Percentiles rank a stretch among this genome's conserved stretches.
phyloP scores from a whole-genome alignment of 208 protist species.

The Borovskyia barvae region DNA sequence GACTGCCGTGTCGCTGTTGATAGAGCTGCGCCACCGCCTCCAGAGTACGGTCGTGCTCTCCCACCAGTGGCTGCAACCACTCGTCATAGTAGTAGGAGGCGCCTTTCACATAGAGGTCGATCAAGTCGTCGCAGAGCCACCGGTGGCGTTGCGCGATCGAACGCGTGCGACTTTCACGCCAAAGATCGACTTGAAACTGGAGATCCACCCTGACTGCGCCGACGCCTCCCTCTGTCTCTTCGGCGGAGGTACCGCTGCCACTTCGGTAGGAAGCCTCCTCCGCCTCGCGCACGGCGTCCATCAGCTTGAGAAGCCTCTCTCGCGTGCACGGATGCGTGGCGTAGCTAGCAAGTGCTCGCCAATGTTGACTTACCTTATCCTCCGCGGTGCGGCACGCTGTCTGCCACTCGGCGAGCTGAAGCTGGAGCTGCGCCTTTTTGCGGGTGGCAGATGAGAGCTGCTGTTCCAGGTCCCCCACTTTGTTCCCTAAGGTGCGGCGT shows the following conservation, averaged over 20 bases:
- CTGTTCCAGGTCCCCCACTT: conserved; percentile 24
- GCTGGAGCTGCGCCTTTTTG: conserved; percentile 23
- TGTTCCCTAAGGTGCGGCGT: conserved; percentile 27
- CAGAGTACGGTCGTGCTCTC: conserved; percentile 24
- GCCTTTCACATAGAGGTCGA: conserved; percentile 38
- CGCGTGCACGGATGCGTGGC: conserved; percentile 29
- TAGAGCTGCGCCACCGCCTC: conserved; percentile 39
- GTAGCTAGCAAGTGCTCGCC: conserved; percentile 33
- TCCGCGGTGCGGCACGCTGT: conserved; percentile 20
- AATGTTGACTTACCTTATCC: conserved; percentile 27
- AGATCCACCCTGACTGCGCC: conserved; percentile 24
- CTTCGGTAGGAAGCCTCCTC: conserved; percentile 14
- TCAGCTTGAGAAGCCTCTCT: conserved; percentile 18
- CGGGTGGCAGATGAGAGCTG: conserved; percentile 17
- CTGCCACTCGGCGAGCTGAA: conserved; percentile 16
- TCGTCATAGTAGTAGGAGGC: conserved; percentile 32
- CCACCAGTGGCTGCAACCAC: conserved; percentile 44
- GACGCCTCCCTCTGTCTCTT: conserved; percentile 2
- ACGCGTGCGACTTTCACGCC: conserved; percentile 18
- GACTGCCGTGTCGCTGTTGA: conserved; percentile 34
- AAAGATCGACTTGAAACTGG: conserved; percentile 31
- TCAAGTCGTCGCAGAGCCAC: conserved; percentile 49
- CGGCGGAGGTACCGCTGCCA: conserved; percentile 1
- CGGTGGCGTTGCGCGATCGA: conserved; percentile 28
- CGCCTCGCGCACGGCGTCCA: conserved; percentile 23